Base-by-base conservation (phyloP, 495 filamentous ascomycete genomes). In the Aeminium ludgeri region DNA sequence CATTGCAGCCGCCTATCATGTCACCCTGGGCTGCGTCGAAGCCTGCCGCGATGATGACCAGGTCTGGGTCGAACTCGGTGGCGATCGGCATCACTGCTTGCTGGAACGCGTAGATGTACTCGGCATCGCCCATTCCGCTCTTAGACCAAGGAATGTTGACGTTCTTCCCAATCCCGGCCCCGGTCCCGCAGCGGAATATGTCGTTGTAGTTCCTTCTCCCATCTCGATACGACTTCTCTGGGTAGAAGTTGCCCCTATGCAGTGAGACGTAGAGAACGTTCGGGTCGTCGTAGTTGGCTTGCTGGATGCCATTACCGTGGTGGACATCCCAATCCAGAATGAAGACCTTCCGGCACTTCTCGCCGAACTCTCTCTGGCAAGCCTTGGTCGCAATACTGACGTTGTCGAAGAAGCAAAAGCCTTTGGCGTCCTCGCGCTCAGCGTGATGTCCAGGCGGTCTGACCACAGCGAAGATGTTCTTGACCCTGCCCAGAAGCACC, bases 351-450 rank as follows among this genome's bases (percentile, higher is more conserved):
- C 84, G 76, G 55, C 84, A 92, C 0, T 60, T 60, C 0, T 89
- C 74, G 2, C 80, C 80, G 44, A 78, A 82, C 30, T 78, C 72
- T 20, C 61, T 57, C 55, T 86, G 84, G 48, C 85, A 91, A 34
- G 86, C 80, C 38, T 73, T 76, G 7, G 86, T 78, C 1, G 86
- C 86, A 39, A 99, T 78, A 20, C 79, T 80, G 10, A 95, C 91
- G 60, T 99, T 99, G 60, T 99, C 93, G 57, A 94, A 95, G 12
- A 96, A 62, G 58, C 89, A 97, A 55, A 97, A 97, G 0, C 89
- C 89, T 73, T 89, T 85, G 5, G 89, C 68, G 11, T 70, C 63
- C 49, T 87, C 68, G 36, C 69, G 70, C 54, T 96, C 91, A 1
- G 89, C 91, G 60, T 97, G 89, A 50, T 97, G 89, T 2, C 89